phyloP scores from a whole-genome alignment of 805 yeast genomes.

The Blastobotrys attinorum region DNA sequence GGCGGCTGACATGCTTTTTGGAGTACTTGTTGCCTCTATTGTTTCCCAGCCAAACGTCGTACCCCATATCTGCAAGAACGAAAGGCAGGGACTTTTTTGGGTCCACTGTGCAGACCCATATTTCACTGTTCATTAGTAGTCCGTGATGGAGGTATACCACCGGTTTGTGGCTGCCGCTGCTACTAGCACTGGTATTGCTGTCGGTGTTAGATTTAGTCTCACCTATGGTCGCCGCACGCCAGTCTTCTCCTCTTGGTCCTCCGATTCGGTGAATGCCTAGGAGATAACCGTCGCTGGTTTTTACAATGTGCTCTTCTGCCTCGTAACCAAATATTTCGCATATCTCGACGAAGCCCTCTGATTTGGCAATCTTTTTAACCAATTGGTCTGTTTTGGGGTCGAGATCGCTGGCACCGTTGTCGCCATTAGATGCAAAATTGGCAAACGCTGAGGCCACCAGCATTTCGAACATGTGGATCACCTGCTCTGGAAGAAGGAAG shows the following conservation, averaged over 20 bases:
- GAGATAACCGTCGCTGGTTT: constrained; percentile 69
- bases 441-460: constrained; percentile 12
- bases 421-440: neutral
- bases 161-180: constrained; percentile 16
- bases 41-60: constrained; percentile 92
- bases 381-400: neutral
- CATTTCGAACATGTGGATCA: constrained; percentile 21
- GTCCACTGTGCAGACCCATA: constrained; percentile 54
- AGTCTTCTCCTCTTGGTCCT: constrained; percentile 18
- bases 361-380: constrained; percentile 17
- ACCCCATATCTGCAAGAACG: constrained; percentile 68
- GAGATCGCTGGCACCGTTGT: neutral
- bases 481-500: constrained; percentile 21
- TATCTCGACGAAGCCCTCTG: constrained; percentile 49
- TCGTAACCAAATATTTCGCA: constrained; percentile 60
- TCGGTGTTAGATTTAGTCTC: neutral
- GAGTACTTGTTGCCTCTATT: constrained; percentile 91
- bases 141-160: constrained; percentile 90
- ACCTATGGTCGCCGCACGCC: constrained; percentile 9
- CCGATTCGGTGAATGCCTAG: constrained; percentile 64
- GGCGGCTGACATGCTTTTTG: constrained; percentile 54
- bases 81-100: constrained; percentile 60
- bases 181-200: neutral
- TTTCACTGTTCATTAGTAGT: constrained; percentile 77
- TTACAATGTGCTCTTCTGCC: constrained; percentile 68